Conservation (phyloP, 2,329 filamentous ascomycete genomes). For the Stachybotrys elegans region DNA sequence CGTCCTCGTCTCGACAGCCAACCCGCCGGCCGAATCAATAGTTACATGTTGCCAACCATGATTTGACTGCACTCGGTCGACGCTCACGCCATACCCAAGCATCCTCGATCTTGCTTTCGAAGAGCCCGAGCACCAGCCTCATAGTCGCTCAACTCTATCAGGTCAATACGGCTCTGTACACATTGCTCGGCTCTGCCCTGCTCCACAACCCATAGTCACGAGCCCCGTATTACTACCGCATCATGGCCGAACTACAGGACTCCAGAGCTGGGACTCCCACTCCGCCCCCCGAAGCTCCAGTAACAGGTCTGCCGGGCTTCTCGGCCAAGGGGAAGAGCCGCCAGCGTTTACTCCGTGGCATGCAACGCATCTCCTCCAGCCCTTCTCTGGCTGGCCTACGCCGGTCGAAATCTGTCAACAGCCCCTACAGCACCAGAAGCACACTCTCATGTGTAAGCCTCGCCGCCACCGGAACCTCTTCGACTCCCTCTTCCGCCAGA, state of each 20-base stretch:
- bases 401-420: constrained; percentile 61
- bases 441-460: constrained; percentile 53
- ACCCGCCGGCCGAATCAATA: background rate
- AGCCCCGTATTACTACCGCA: too few species aligned
- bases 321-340: constrained; percentile 58
- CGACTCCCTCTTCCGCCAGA: constrained; percentile 18
- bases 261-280: constrained; percentile 19
- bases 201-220: too few species aligned
- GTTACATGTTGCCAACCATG: background rate
- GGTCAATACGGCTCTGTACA: too few species aligned
- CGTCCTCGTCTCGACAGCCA: background rate
- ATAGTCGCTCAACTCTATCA: too few species aligned
- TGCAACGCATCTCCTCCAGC: constrained; percentile 79
- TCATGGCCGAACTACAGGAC: constrained; percentile 20
- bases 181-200: too few species aligned
- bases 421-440: constrained; percentile 55
- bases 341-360: constrained; percentile 63
- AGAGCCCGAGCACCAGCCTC: background rate
- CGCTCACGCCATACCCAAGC: background rate
- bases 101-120: background rate
- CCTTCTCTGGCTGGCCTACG: constrained; percentile 63
- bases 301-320: constrained; percentile 18
- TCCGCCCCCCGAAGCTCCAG: constrained; percentile 13
- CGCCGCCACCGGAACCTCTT: constrained; percentile 29
- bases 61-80: background rate